Evolutionary conservation across 2,329 filamentous ascomycete genomes (phyloP).

Genomic region (Lachnellula subtilissima): DNA sequence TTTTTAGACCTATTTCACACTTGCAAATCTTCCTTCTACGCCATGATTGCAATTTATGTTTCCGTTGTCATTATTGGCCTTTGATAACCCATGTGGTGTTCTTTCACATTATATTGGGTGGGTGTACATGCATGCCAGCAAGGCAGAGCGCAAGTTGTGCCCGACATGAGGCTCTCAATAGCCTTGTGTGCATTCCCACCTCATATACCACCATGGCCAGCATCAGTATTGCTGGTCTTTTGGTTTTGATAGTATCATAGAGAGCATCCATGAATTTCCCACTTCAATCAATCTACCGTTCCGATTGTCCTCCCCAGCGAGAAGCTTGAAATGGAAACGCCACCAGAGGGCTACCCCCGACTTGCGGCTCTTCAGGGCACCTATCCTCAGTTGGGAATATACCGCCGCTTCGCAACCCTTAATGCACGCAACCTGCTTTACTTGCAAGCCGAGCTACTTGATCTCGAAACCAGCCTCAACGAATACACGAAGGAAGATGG

Average conservation of each 20-base stretch:
- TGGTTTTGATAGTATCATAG: too few relatives aligned
- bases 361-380: background rate
- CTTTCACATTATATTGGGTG: background rate
- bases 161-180: background rate
- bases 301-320: background rate
- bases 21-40: background rate
- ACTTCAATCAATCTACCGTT: too few relatives aligned
- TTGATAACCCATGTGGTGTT: background rate
- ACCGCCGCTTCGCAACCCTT: background rate
- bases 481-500: background rate
- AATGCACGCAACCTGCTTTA: constrained; percentile 1
- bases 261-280: too few relatives aligned
- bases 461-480: background rate
- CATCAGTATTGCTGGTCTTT: too few relatives aligned
- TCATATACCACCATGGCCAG: background rate
- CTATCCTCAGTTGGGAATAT: constrained; percentile 1
- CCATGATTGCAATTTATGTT: background rate
- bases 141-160: background rate
- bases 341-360: background rate
- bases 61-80: background rate
- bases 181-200: background rate
- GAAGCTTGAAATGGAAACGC: background rate
- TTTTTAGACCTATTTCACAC: background rate
- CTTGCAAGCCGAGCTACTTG: background rate
- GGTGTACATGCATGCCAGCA: background rate